phyloP scores from a whole-genome alignment of 2,329 filamentous ascomycete species.

The Hymenoscyphus occultus region DNA sequence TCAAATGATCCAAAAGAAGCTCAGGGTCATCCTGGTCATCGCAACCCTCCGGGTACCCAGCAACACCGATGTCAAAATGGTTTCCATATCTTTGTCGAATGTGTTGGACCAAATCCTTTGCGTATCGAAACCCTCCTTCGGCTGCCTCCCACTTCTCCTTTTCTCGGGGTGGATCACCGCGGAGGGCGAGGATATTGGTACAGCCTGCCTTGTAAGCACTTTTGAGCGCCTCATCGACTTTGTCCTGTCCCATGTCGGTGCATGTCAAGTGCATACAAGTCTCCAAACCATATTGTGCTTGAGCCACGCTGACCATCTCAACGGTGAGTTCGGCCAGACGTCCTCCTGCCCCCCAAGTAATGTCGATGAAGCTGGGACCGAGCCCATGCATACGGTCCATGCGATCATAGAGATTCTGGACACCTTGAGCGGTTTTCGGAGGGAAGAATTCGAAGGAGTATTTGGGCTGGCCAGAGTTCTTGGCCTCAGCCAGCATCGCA shows the following conservation, averaged over 20 bases:
- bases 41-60: constrained; percentile 92
- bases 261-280: constrained; percentile 99
- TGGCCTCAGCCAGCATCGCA: constrained; percentile 81
- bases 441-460: constrained; percentile 99
- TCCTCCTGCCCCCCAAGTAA: constrained; percentile 97
- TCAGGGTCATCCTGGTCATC: constrained; percentile 91
- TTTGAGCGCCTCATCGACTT: constrained; percentile 83
- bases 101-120: constrained; percentile 77
- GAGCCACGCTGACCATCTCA: constrained; percentile 96
- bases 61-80: constrained; percentile 96
- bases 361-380: constrained; percentile 93
- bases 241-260: constrained; percentile 93
- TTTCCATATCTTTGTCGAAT: constrained; percentile 76
- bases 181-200: constrained; percentile 92
- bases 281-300: constrained; percentile 92
- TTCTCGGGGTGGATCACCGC: constrained; percentile 90
- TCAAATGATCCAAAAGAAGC: constrained; percentile 81
- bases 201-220: constrained; percentile 92
- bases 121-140: constrained; percentile 85
- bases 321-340: constrained; percentile 87
- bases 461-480: constrained; percentile 74
- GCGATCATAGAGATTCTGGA: constrained; percentile 98
- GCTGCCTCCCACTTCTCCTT: constrained; percentile 90
- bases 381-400: constrained; percentile 99
- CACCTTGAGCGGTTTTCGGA: constrained; percentile 93